Conservation (phyloP, 495 filamentous ascomycete genomes). For the Parathielavia hyrcaniae region DNA sequence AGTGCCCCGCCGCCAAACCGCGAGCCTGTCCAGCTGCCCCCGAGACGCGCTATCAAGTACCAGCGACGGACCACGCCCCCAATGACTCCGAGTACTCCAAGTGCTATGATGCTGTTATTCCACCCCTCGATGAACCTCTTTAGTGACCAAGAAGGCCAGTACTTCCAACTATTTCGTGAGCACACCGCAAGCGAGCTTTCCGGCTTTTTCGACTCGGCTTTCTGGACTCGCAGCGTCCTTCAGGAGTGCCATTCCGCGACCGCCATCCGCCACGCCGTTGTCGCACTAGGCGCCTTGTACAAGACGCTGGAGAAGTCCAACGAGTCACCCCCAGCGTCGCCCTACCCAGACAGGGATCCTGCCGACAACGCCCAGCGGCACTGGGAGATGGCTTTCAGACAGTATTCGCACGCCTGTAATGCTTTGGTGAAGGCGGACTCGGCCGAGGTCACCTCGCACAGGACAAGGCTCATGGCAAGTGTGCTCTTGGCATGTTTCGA, state of each 20-base stretch:
- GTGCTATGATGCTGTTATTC: constrained; percentile 23
- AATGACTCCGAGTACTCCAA: constrained; percentile 29
- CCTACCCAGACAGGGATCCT: constrained; percentile 26
- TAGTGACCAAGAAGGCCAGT: constrained; percentile 45
- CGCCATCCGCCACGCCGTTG: constrained; percentile 57
- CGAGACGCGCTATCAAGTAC: constrained; percentile 24
- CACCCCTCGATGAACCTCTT: constrained; percentile 36
- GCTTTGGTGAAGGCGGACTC: constrained; percentile 32
- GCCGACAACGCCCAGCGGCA: constrained; percentile 36
- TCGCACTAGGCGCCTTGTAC: constrained; percentile 59
- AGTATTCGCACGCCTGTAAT: constrained; percentile 41
- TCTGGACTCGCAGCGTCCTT: constrained; percentile 54
- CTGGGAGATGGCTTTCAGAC: constrained; percentile 41
- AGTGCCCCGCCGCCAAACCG: constrained; percentile 24
- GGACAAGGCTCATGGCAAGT: constrained; percentile 45
- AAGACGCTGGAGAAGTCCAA: constrained; percentile 51
- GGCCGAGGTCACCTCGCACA: constrained; percentile 33
- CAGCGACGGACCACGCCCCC: constrained; percentile 33
- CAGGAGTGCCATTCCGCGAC: constrained; percentile 57
- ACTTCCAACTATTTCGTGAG: constrained; percentile 55
- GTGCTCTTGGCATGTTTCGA: constrained; percentile 47
- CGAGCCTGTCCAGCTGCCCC: constrained; percentile 24
- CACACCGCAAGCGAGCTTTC: constrained; percentile 54
- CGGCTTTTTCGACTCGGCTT: constrained; percentile 56
- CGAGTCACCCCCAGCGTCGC: constrained; percentile 44